A percentile compares a stretch with the other conserved stretches of the same genome.
phyloP scores from a whole-genome alignment of 192 early-diverging fungal species.

The Coemansia sp. region DNA sequence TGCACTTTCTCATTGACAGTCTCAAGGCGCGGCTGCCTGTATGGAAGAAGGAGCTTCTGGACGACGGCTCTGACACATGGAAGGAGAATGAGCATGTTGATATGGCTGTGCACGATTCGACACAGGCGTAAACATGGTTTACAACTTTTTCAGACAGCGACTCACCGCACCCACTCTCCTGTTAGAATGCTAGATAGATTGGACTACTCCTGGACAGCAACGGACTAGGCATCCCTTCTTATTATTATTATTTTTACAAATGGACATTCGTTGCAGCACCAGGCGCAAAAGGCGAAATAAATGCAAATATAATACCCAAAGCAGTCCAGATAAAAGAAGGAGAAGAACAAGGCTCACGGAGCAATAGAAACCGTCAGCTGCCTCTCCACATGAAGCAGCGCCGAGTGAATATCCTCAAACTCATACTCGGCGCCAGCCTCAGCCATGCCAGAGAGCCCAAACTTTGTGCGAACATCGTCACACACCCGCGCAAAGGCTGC shows the following conservation, averaged over 20 bases:
- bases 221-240: no score
- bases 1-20: slow-evolving; percentile 84
- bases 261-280: no score
- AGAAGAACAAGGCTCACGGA: background rate
- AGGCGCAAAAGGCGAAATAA: no score
- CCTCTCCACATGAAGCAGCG: slow-evolving; percentile 57
- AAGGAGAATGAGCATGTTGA: slow-evolving; percentile 61
- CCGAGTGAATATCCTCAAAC: slow-evolving; percentile 69
- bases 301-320: no score
- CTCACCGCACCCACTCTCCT: no score
- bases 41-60: slow-evolving; percentile 94
- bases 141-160: no score
- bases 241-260: no score
- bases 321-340: no score
- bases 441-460: slow-evolving; percentile 71
- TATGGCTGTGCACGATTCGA: slow-evolving; percentile 15
- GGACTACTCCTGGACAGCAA: no score
- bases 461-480: slow-evolving; percentile 66
- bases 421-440: slow-evolving; percentile 66
- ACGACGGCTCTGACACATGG: slow-evolving; percentile 74
- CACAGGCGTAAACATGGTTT: background rate
- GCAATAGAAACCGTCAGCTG: slow-evolving; percentile 23
- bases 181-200: no score
- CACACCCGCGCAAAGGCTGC: slow-evolving; percentile 92
- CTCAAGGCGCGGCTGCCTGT: slow-evolving; percentile 87